Evolutionary conservation across 2,329 filamentous ascomycete species (phyloP).

Genomic region (Monosporascus sp.): DNA sequence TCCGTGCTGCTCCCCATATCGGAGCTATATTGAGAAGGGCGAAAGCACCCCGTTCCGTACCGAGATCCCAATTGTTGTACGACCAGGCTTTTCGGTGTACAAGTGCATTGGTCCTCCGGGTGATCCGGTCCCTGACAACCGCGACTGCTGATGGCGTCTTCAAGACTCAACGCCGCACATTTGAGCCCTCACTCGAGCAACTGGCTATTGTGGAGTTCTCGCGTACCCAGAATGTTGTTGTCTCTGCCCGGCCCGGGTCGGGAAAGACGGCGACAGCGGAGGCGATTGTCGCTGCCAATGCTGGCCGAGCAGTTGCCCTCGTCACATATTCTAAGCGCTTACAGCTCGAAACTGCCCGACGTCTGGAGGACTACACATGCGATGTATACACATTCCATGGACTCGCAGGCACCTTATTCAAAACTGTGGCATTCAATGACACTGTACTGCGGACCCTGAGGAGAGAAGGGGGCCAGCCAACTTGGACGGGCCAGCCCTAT

Average conservation of each 20-base stretch:
- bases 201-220: slow-evolving; percentile 16
- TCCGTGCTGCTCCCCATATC: too few relatives aligned
- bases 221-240: slow-evolving; percentile 22
- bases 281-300: slow-evolving; percentile 21
- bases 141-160: too few relatives aligned
- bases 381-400: slow-evolving; percentile 23
- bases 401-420: slow-evolving; percentile 18
- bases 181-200: slow-evolving; percentile 21
- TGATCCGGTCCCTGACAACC: too few relatives aligned
- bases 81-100: too few relatives aligned
- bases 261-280: slow-evolving; percentile 28
- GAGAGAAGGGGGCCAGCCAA: slow-evolving; percentile 8
- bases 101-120: too few relatives aligned
- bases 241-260: slow-evolving; percentile 27
- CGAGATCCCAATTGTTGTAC: too few relatives aligned
- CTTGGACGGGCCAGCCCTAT: slow-evolving; percentile 17
- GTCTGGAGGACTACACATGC: slow-evolving; percentile 15
- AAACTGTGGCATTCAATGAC: slow-evolving; percentile 12
- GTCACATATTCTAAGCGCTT: slow-evolving; percentile 25
- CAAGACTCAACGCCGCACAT: background rate
- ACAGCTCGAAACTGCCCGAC: slow-evolving; percentile 17
- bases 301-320: slow-evolving; percentile 12
- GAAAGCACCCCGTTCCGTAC: too few relatives aligned
- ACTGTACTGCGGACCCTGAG: slow-evolving; percentile 7
- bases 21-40: too few relatives aligned